These are phyloP conservation scores for Begonia peltatifolia DNA, from an alignment of 306 rosid genomes.

Conservation along the genomic window DNA sequence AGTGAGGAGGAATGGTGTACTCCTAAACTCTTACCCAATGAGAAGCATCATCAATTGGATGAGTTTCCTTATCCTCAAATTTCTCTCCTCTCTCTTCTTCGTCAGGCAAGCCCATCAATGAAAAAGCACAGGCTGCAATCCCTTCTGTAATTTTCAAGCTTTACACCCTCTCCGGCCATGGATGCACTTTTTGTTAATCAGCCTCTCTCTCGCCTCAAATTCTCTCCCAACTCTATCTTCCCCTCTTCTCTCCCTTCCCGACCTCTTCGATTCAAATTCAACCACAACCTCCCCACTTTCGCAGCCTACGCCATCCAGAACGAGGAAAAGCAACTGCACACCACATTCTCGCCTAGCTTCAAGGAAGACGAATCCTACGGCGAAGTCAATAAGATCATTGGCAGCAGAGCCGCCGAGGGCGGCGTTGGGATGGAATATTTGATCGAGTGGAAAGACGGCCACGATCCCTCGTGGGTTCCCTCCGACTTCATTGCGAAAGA, in stretches of 20 bases:
- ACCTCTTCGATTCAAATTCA: conserved; percentile 20
- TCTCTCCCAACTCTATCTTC: conserved; percentile 14
- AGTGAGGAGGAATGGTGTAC: not conserved
- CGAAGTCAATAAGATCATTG: conserved; percentile 67
- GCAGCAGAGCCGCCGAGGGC: conserved; percentile 39
- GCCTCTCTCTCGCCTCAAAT: conserved; percentile 44
- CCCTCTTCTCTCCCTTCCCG: conserved; percentile 8
- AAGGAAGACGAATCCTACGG: conserved; percentile 48
- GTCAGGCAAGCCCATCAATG: not conserved
- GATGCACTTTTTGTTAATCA: conserved; percentile 48
- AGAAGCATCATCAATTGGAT: conserved; percentile 31
- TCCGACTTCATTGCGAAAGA: conserved; percentile 66
- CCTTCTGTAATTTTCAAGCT: not conserved
- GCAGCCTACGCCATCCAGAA: conserved; percentile 26
- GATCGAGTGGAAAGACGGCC: conserved; percentile 81
- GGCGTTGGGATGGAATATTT: conserved; percentile 55
- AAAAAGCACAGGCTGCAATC: not conserved
- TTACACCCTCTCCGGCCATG: conserved; percentile 19
- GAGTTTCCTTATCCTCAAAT: conserved; percentile 48
- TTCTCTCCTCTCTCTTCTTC: not conserved
- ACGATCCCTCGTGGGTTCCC: conserved; percentile 68
- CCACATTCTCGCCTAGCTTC: not conserved
- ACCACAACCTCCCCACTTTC: not conserved
- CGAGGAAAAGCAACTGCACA: conserved; percentile 10
- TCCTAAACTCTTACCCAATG: conserved; percentile 1